Evolutionary conservation across 2,329 filamentous ascomycete genomes (phyloP).

Genomic region (Arthroderma sp.): DNA sequence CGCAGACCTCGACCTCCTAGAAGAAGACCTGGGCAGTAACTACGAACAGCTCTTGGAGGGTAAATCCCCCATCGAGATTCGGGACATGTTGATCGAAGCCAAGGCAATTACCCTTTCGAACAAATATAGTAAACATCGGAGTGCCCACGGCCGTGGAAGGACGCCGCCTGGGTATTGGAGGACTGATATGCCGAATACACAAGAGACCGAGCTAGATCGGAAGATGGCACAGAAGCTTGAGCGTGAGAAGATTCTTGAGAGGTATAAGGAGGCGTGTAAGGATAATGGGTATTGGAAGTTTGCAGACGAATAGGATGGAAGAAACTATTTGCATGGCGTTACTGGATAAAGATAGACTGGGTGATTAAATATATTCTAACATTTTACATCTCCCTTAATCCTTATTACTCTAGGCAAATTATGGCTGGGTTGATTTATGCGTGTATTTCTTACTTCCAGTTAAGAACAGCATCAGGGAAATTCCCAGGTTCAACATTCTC

Average conservation of each 20-base stretch:
- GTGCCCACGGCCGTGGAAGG: conserved; percentile 56
- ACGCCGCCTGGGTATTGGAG: conserved; percentile 87
- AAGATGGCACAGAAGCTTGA: conserved; percentile 53
- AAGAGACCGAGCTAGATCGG: conserved; percentile 58
- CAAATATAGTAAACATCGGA: conserved; percentile 62
- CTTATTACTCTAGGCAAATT: no score
- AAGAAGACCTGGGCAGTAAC: conserved; percentile 42
- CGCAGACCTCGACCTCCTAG: conserved; percentile 26
- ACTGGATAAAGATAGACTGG: neutral
- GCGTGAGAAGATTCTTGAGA: conserved; percentile 53
- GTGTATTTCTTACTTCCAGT: no score
- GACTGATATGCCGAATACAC: conserved; percentile 76
- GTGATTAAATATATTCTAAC: no score
- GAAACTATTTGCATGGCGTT: neutral
- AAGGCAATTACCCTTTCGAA: conserved; percentile 62
- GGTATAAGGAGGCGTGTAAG: conserved; percentile 71
- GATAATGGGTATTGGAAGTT: conserved; percentile 68
- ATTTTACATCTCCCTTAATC: no score
- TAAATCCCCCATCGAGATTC: conserved; percentile 20
- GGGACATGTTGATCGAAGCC: conserved; percentile 59
- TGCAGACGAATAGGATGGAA: conserved; percentile 52
- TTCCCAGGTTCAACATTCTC: no score
- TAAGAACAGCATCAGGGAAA: no score
- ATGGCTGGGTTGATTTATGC: no score
- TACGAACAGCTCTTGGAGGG: conserved; percentile 15